Evolutionary conservation across 2,329 filamentous ascomycete species (phyloP).

Genomic region (Diplodia scrobiculata): DNA sequence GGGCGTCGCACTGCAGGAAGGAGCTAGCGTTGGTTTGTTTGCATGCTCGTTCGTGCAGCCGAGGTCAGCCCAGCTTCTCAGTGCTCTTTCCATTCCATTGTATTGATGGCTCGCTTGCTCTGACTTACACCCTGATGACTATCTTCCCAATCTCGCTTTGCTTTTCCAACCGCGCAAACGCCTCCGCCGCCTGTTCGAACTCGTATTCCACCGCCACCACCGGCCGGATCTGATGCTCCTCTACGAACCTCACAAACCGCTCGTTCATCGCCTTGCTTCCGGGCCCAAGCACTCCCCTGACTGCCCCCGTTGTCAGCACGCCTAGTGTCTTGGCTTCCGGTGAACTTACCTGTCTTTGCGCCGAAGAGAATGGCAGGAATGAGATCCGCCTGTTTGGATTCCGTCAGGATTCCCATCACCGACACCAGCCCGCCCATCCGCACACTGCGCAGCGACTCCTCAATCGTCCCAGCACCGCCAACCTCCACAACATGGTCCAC

Average conservation of each 20-base stretch:
- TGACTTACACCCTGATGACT: slow-evolving; percentile 32
- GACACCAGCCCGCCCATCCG: slow-evolving; percentile 52
- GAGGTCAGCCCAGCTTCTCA: not conserved
- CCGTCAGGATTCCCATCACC: slow-evolving; percentile 49
- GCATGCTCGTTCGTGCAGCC: not conserved
- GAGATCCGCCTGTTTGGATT: slow-evolving; percentile 29
- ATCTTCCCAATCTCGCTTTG: slow-evolving; percentile 36
- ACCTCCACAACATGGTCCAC: slow-evolving; percentile 49
- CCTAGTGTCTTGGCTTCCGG: not conserved
- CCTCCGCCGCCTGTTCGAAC: slow-evolving; percentile 33
- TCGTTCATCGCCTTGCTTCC: slow-evolving; percentile 33
- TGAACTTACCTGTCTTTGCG: slow-evolving; percentile 32
- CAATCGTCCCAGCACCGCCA: slow-evolving; percentile 48
- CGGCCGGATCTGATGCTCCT: slow-evolving; percentile 34
- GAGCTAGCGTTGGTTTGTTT: not conserved
- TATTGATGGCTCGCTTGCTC: not conserved
- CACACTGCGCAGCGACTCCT: slow-evolving; percentile 51
- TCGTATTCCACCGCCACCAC: slow-evolving; percentile 33
- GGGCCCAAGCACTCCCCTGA: slow-evolving; percentile 12
- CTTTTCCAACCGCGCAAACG: slow-evolving; percentile 34
- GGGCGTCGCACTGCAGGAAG: not conserved
- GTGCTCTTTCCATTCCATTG: not conserved
- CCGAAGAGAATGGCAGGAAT: slow-evolving; percentile 33
- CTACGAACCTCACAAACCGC: slow-evolving; percentile 34
- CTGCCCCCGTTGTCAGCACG: not conserved